phyloP scores from a whole-genome alignment of 2,329 filamentous ascomycete species.

The Zymoseptoria crescenta region DNA sequence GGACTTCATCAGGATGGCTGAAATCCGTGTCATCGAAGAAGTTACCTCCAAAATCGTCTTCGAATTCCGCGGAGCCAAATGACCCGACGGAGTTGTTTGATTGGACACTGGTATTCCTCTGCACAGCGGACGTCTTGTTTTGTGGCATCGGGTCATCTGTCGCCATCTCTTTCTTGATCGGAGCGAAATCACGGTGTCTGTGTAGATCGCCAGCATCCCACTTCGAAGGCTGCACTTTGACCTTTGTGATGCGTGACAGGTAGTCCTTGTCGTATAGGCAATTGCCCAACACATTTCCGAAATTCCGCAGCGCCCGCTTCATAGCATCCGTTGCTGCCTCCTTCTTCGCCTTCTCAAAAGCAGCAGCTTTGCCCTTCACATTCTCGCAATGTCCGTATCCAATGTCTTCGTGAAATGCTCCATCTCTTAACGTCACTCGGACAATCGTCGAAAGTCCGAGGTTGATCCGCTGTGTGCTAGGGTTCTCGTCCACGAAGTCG shows the following conservation, averaged over 20 bases:
- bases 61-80: slow-evolving; percentile 36
- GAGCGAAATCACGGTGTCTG: slow-evolving; percentile 66
- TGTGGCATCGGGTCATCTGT: slow-evolving; percentile 9
- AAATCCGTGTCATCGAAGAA: slow-evolving; percentile 50
- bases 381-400: slow-evolving; percentile 97
- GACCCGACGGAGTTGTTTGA: slow-evolving; percentile 28
- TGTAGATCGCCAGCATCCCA: slow-evolving; percentile 76
- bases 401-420: slow-evolving; percentile 95
- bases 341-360: slow-evolving; percentile 98
- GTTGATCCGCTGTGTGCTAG: slow-evolving; percentile 67
- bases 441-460: slow-evolving; percentile 86
- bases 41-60: slow-evolving; percentile 50
- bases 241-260: slow-evolving; percentile 76
- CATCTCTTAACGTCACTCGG: slow-evolving; percentile 81
- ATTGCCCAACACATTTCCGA: slow-evolving; percentile 95
- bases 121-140: slow-evolving; percentile 8
- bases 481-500: slow-evolving; percentile 87
- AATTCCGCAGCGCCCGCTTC: slow-evolving; percentile 81
- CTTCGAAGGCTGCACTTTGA: slow-evolving; percentile 70
- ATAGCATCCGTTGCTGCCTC: slow-evolving; percentile 91
- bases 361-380: slow-evolving; percentile 85
- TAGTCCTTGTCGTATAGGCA: slow-evolving; percentile 98
- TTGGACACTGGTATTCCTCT: slow-evolving; percentile 27
- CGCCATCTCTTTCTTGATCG: slow-evolving; percentile 48
- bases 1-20: slow-evolving; percentile 67